Conservation (phyloP, 164 flowering plant species). For the Umbilicus rupestris region DNA sequence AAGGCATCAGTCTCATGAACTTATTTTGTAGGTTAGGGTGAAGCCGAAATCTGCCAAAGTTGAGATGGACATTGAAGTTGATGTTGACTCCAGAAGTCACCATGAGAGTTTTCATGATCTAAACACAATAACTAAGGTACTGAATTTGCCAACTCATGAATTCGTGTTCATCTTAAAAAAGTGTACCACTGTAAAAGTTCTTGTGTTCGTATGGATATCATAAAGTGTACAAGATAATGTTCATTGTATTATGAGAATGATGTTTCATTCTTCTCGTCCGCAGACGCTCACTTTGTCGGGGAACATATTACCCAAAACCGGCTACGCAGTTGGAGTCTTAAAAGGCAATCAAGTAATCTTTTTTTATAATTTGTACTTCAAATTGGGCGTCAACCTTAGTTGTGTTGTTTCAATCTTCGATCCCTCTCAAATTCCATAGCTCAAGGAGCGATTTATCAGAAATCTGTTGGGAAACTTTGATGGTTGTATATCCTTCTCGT, state of each 20-base stretch:
- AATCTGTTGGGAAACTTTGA: too few species aligned
- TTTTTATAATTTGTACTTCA: not conserved
- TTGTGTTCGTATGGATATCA: not conserved
- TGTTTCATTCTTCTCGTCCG: not conserved
- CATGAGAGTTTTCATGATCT: conserved; percentile 19
- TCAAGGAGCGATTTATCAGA: too few species aligned
- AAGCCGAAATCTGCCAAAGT: conserved; percentile 42
- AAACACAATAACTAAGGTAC: conserved; percentile 48
- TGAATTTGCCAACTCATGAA: conserved; percentile 9
- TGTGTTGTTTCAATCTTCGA: too few species aligned
- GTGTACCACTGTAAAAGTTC: not conserved
- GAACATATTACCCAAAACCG: not conserved
- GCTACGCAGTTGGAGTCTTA: conserved; percentile 10
- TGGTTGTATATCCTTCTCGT: too few species aligned
- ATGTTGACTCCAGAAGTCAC: conserved; percentile 41
- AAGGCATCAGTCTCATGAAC: not conserved
- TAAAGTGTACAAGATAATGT: too few species aligned
- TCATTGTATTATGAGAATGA: too few species aligned
- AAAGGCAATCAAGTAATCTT: conserved; percentile 3
- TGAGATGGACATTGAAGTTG: conserved; percentile 58
- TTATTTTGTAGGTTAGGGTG: conserved; percentile 51
- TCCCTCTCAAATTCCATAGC: too few species aligned
- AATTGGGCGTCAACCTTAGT: not conserved
- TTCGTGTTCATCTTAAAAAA: too few species aligned
- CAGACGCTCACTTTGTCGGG: conserved; percentile 9